Base-by-base conservation (phyloP, 225 moss, liverwort and hornwort genomes). In the Neckera pumila region DNA sequence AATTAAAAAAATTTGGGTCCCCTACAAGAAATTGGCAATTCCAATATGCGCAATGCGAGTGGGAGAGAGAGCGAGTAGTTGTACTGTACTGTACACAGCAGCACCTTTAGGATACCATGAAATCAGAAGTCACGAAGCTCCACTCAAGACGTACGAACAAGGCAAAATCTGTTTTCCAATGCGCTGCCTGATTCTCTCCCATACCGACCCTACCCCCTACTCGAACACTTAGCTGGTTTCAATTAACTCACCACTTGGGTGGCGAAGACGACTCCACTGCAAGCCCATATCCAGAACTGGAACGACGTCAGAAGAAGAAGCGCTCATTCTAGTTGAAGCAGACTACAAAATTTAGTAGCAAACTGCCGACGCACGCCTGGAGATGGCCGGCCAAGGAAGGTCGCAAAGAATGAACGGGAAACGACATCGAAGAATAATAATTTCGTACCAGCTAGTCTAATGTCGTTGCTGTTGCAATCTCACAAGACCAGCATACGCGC, bases 401-500 rank as follows among this genome's bases (percentile, higher is more conserved):
- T 54, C 77, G 54, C 26, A 77, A 77, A 77, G 65, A 86, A 77
- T 86, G 76, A 38, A 63, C 43, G 43, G 30, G 33, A 86, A 47
- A 49, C n/a, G 34, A 51, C 22, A 40, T 72, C 22, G 57, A 40
- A 64, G 31, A 61, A 31, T 3, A 57, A 25, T 14, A 69, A 57
- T 34, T 81, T 81, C 70, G 54, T 70, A 51, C 59, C 11, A 73
- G 17, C 20, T 73, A 22, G 42, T 17, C 69, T 66, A 92, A 14
- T 82, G 47, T 33, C 87, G 80, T 26, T 90, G 85, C 77, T 91
- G 89, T 79, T 98, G 97, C 89, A 98, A 84, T 47, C 92, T 92
- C n/a, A 98, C 90, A 26, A 98, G 94, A 36, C 93, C 93, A 7
- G 80, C 88, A 73, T 98, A 98, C 1, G 95, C 90, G 53, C 98